Percentiles rank a stretch among this genome's conserved stretches.
Conservation (phyloP, 192 early-diverging fungal genomes). For the Entomortierella chlamydospora region DNA sequence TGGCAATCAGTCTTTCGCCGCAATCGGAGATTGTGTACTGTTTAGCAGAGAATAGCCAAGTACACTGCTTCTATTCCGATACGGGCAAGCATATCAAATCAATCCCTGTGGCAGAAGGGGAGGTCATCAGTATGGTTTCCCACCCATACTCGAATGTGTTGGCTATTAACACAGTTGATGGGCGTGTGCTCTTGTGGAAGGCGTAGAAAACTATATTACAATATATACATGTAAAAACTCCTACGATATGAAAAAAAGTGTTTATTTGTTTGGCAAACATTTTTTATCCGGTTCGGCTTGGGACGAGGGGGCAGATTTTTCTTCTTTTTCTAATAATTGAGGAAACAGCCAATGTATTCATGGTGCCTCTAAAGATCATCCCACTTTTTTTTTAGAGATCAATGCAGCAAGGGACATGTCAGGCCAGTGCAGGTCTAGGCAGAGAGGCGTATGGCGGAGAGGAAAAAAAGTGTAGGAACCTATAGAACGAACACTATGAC, state of each 20-base stretch:
- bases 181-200: constrained; percentile 72
- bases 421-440: no score
- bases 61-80: constrained; percentile 78
- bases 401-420: neutral
- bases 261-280: constrained; percentile 14
- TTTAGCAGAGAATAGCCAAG: constrained; percentile 72
- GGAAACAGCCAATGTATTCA: neutral
- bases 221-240: neutral
- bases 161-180: constrained; percentile 74
- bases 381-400: constrained; percentile 12
- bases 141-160: constrained; percentile 91
- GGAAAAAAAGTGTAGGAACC: no score
- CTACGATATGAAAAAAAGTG: neutral
- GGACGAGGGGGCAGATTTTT: neutral
- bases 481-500: no score
- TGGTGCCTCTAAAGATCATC: constrained; percentile 6
- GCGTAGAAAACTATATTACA: constrained; percentile 31
- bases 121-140: constrained; percentile 80
- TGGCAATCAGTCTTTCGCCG: constrained; percentile 68
- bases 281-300: constrained; percentile 28
- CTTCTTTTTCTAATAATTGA: neutral
- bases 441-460: no score
- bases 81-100: constrained; percentile 64
- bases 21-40: constrained; percentile 88
- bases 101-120: constrained; percentile 64